phyloP scores from a whole-genome alignment of 192 early-diverging fungal genomes.

The Entrophospora sp. region DNA sequence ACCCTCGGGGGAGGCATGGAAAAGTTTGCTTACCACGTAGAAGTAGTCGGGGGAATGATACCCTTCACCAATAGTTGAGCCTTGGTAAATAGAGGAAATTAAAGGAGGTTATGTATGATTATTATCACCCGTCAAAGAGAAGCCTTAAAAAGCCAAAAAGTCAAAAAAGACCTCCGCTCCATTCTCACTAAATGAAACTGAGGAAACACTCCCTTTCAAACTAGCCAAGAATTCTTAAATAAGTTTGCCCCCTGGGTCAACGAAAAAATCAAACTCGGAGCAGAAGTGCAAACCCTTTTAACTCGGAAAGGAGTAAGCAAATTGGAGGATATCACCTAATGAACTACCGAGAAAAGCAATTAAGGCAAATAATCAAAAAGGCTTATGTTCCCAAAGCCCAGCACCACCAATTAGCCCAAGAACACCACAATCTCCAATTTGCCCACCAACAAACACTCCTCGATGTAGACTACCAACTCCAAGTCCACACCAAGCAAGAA shows the following conservation, averaged over 20 bases:
- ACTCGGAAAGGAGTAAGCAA: neutral
- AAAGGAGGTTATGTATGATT: neutral
- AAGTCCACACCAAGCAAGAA: too few relatives aligned
- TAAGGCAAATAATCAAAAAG: neutral
- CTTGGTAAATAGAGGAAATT: neutral
- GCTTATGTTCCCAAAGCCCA: neutral
- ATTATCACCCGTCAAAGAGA: neutral
- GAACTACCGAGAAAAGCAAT: neutral
- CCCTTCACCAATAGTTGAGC: neutral
- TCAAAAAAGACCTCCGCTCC: neutral
- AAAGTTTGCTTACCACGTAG: conserved; percentile 2
- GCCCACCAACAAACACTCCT: too few relatives aligned
- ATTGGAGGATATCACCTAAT: neutral
- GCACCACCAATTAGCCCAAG: too few relatives aligned
- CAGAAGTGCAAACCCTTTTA: neutral
- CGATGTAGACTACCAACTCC: too few relatives aligned
- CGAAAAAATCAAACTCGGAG: neutral
- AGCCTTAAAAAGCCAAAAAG: neutral
- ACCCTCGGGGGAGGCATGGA: neutral
- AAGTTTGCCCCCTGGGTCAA: neutral
- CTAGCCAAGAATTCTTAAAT: neutral
- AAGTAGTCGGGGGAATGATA: conserved; percentile 1
- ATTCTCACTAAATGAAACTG: neutral
- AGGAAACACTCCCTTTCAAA: neutral
- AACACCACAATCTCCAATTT: too few relatives aligned